These are phyloP conservation scores for Teratosphaeria gauchensis DNA, from an alignment of 2,329 filamentous ascomycete genomes.

Conservation along the genomic window DNA sequence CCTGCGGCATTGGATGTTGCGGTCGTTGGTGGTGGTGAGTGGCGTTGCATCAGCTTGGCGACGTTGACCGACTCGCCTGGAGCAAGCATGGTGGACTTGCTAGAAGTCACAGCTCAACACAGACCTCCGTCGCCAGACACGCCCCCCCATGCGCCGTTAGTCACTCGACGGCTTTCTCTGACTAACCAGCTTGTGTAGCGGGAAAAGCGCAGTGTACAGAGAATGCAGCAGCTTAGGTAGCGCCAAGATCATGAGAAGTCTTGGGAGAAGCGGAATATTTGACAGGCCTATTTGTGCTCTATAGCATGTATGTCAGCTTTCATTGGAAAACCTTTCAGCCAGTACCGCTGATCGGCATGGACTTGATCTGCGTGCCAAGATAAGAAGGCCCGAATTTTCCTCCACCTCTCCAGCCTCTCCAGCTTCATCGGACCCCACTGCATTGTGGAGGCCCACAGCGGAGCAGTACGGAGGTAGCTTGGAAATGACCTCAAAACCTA, in stretches of 20 bases:
- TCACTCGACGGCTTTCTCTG: background rate
- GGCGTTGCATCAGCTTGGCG: background rate
- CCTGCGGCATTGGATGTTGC: background rate
- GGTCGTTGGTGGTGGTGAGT: background rate
- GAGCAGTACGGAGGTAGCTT: background rate
- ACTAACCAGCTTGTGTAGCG: background rate
- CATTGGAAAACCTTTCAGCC: background rate
- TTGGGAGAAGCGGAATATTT: background rate
- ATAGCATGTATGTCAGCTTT: background rate
- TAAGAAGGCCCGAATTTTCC: background rate
- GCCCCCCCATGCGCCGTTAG: background rate
- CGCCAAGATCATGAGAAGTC: background rate
- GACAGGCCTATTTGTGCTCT: background rate
- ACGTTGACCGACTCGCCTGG: background rate
- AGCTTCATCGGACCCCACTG: background rate
- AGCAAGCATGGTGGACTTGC: background rate
- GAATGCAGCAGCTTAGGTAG: background rate
- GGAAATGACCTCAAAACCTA: background rate
- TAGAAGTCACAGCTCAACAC: background rate
- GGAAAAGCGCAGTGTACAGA: background rate
- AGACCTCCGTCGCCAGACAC: background rate
- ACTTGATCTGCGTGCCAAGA: background rate
- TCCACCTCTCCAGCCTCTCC: background rate
- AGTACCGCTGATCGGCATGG: background rate
- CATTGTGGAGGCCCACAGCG: background rate